Base-by-base conservation (phyloP, 2,329 filamentous ascomycete species). In the Fusarium penzigii region DNA sequence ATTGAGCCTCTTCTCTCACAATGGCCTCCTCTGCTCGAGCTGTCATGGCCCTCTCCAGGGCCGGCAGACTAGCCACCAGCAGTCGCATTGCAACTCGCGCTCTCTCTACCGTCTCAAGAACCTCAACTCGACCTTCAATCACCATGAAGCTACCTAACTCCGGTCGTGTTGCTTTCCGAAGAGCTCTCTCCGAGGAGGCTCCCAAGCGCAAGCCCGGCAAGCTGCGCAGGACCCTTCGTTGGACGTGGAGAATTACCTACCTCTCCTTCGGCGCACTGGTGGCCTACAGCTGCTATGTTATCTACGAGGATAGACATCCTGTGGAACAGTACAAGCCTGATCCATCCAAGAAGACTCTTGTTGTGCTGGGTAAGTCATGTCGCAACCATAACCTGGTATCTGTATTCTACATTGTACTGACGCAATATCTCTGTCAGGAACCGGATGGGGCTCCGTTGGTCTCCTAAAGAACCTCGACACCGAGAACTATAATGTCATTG, bases 401-500 rank as follows among this genome's bases (percentile, higher is more conserved):
- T 16, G 48, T 49, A 52, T 63, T 36, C n/a, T 32, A 44, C 48
- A 42, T 48, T 46, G 36, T 43, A 51, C 62, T 69, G 50, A 68
- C 63, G 51, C 53, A 54, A 58, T 43, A 48, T 45, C 44, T 57
- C 41, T 16, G 14, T 34, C 56, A 97, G 93, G 93, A 69, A 96
- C 92, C 65, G 94, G 94, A 65, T 99, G 94, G 94, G 94, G 78
- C 65, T 91, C 93, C 41, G 91, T 99, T 68, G 95, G 93, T 55
- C 86, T 99, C 56, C 85, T 99, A 62, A 99, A 99, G 85, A 97
- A 96, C 73, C 89, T 99, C 75, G 92, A 99, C 71, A 97, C 93
- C 56, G 90, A 96, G 74, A 96, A 97, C 83, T 99, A 97, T 85
- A 97, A 99, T 74, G 93, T 97, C 74, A 76, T 97, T 70, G 92